phyloP scores from a whole-genome alignment of 192 early-diverging fungal species.

The Coemansia sp. region DNA sequence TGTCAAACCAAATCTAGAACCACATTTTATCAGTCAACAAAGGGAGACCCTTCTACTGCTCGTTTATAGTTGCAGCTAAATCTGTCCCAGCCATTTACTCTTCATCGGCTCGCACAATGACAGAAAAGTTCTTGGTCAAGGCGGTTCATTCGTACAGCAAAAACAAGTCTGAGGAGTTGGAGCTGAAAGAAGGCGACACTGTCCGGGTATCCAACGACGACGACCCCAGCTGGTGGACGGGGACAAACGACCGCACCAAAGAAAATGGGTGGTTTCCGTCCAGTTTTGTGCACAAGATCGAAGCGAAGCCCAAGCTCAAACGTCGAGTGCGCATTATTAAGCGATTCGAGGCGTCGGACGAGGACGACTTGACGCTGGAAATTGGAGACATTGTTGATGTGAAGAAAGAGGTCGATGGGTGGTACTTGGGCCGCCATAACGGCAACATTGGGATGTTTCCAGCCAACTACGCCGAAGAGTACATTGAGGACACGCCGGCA shows the following conservation, averaged over 20 bases:
- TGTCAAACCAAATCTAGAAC: not conserved
- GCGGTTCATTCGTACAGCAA: conserved; percentile 41
- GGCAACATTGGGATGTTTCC: conserved; percentile 67
- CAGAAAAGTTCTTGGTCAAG: conserved; percentile 36
- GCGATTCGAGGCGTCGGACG: conserved; percentile 57
- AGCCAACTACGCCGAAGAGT: conserved; percentile 51
- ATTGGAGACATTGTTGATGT: conserved; percentile 60
- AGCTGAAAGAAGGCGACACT: conserved; percentile 37
- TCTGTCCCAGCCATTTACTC: not conserved
- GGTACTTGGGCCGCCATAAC: conserved; percentile 64
- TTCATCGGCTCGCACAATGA: conserved; percentile 13
- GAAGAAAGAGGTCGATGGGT: conserved; percentile 59
- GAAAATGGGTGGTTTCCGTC: conserved; percentile 50
- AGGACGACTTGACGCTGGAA: conserved; percentile 62
- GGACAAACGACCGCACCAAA: conserved; percentile 31
- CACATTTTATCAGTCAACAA: not conserved
- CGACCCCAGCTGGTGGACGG: conserved; percentile 44
- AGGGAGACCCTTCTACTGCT: not conserved
- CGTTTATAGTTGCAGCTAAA: not conserved
- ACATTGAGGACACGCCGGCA: conserved; percentile 9
- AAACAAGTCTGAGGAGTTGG: conserved; percentile 46
- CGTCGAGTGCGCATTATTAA: conserved; percentile 27
- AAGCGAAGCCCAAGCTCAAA: conserved; percentile 26
- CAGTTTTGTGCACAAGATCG: conserved; percentile 38
- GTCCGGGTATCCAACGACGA: conserved; percentile 35